Base-by-base conservation (phyloP, 306 rosid genomes). In the Pachyrhizus erosus region DNA sequence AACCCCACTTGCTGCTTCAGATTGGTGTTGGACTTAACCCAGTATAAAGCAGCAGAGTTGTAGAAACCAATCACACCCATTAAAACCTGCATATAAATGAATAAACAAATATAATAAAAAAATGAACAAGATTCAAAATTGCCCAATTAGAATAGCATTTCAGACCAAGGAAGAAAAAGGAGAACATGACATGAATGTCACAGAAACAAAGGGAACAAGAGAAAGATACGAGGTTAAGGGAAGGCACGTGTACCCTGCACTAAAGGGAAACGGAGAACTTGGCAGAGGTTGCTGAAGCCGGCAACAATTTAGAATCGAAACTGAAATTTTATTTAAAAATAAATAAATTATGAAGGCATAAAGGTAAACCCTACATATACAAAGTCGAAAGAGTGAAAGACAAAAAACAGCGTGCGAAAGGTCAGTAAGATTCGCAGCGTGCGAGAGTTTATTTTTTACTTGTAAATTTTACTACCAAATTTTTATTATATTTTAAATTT, bases 21-120 rank as follows among this genome's bases (percentile, higher is more conserved):
- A 55, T 45, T 72, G 27, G 76, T 21, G 48, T 71, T 76, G 72
- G 76, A 20, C 46, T 77, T 83, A 60, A 43, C 55, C 64, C 85
- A 49, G 52, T 75, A 80, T 42, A 82, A 78, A 70, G 87, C 18
- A 83, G 89, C 71, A 79, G 82, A 29, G 37, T 84, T 66, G 71
- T 58, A 78, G 2, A 88, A 57, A 61, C 84, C 85, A 80, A 91
- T 71, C 62, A 84, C 90, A 70, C 92, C 97, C 99, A 96, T 93
- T 71, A 77, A 68, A 2, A 65, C 69, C 88, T 86, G 72, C 86
- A 54, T 34, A 61, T 3, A n/a, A 26, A 71, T 15, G 33, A 46
- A 15, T 23, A 1, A 7, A 15, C 17, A 7, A 1, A 21, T 11
- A 6, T 1, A 66, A 62, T 27, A 4, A 52, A 18, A 2, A 60